phyloP scores from a whole-genome alignment of 352 stramenopile genomes.

The Pythium sp. region DNA sequence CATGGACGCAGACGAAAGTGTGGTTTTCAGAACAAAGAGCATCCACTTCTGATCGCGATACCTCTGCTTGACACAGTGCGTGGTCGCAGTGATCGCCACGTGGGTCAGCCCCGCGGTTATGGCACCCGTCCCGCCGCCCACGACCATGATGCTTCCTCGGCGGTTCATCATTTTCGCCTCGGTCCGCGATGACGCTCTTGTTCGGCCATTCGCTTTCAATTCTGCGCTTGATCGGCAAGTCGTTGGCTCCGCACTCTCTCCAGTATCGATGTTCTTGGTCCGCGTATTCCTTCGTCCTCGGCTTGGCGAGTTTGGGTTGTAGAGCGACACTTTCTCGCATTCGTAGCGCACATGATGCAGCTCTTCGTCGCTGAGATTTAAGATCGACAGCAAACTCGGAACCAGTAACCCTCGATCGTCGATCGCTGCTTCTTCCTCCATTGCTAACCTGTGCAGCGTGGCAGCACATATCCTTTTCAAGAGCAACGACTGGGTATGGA shows the following conservation, averaged over 20 bases:
- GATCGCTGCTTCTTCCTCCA: constrained; percentile 49
- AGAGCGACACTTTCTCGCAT: constrained; percentile 68
- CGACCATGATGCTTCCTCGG: constrained; percentile 5
- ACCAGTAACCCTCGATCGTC: constrained; percentile 40
- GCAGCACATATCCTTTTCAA: constrained; percentile 52
- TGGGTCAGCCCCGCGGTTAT: not conserved
- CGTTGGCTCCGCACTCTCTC: not conserved
- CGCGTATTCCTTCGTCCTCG: not conserved
- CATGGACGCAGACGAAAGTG: constrained; percentile 60
- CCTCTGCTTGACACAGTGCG: constrained; percentile 51
- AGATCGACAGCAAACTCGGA: constrained; percentile 52
- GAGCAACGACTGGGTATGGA: constrained; percentile 8
- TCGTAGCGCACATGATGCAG: constrained; percentile 74
- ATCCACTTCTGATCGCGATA: constrained; percentile 70
- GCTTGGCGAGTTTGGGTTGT: constrained; percentile 11
- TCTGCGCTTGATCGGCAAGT: not conserved
- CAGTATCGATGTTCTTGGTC: not conserved
- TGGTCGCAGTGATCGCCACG: constrained; percentile 21
- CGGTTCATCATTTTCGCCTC: not conserved
- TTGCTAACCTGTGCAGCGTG: constrained; percentile 66
- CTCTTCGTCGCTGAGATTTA: constrained; percentile 57
- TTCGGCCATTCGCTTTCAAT: not conserved
- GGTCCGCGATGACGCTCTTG: not conserved
- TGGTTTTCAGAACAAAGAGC: constrained; percentile 66
- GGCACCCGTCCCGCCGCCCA: not conserved